These are phyloP conservation scores for Rubus parviflorus DNA, from an alignment of 306 rosid species.

Conservation along the genomic window DNA sequence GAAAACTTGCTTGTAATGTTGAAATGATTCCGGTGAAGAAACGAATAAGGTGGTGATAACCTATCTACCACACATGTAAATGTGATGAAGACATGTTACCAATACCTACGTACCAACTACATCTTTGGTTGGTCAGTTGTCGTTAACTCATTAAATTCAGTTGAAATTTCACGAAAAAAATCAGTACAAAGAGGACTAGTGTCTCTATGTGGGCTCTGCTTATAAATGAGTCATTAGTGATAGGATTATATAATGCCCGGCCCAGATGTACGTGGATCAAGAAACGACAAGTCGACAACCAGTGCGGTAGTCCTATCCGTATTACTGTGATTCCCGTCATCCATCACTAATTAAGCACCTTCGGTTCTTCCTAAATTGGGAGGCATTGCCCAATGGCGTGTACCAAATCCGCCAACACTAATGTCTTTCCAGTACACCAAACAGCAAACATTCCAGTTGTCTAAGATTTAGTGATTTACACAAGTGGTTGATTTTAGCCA, in stretches of 20 bases:
- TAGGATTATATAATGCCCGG: neutral
- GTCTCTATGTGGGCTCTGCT: too few species aligned
- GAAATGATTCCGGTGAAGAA: too few species aligned
- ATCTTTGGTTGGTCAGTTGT: slow-evolving; percentile 10
- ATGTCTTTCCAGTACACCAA: neutral
- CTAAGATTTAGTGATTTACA: neutral
- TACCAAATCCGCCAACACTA: slow-evolving; percentile 24
- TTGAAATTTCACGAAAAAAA: neutral
- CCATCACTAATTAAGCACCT: neutral
- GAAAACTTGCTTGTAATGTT: too few species aligned
- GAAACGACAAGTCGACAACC: slow-evolving; percentile 2
- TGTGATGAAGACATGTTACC: slow-evolving; percentile 15
- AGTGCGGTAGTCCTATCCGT: neutral
- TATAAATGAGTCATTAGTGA: neutral
- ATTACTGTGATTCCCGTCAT: neutral
- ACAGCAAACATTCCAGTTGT: slow-evolving; percentile 6
- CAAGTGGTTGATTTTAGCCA: neutral
- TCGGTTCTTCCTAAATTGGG: neutral
- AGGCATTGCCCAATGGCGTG: slow-evolving; percentile 7
- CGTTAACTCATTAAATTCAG: neutral
- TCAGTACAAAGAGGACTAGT: neutral
- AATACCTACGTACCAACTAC: neutral
- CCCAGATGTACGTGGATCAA: neutral
- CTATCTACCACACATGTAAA: neutral
- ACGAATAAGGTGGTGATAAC: neutral